Conservation (phyloP, 805 yeast genomes). For the Candida koratica region DNA sequence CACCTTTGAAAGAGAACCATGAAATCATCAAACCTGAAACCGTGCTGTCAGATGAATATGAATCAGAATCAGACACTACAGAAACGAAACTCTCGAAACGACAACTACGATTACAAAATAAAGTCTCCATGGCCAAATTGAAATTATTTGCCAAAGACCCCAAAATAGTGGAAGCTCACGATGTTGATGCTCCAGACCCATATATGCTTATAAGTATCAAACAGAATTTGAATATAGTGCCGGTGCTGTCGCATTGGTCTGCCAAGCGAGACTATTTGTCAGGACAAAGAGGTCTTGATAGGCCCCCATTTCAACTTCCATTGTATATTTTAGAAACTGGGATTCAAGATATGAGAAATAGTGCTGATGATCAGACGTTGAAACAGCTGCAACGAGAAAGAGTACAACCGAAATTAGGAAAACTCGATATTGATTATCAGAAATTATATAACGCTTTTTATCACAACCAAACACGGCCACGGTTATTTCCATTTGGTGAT, state of each 20-base stretch:
- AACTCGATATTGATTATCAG: conserved; percentile 79
- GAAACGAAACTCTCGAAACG: conserved; percentile 17
- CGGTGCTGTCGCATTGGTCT: conserved; percentile 85
- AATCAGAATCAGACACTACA: conserved; percentile 20
- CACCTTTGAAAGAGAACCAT: neutral
- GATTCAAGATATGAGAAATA: conserved; percentile 78
- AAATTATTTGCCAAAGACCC: conserved; percentile 63
- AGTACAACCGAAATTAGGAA: conserved; percentile 86
- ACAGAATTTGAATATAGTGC: conserved; percentile 59
- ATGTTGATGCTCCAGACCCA: conserved; percentile 82
- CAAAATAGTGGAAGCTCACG: conserved; percentile 79
- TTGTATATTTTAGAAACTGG: conserved; percentile 77
- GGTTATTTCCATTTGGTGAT: conserved; percentile 66
- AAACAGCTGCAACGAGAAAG: conserved; percentile 75
- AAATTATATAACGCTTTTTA: conserved; percentile 83
- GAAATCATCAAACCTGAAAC: conserved; percentile 1
- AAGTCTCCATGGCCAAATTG: conserved; percentile 62
- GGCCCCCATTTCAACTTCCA: conserved; percentile 74
- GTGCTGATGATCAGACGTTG: conserved; percentile 52
- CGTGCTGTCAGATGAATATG: conserved; percentile 17
- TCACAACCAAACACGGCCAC: conserved; percentile 73
- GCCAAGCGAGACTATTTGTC: conserved; percentile 70
- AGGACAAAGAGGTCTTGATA: conserved; percentile 60
- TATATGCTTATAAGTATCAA: conserved; percentile 60
- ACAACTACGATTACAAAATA: conserved; percentile 48